These are phyloP conservation scores for Cadophora malorum DNA, from an alignment of 2,329 filamentous ascomycete genomes.

Conservation along the genomic window DNA sequence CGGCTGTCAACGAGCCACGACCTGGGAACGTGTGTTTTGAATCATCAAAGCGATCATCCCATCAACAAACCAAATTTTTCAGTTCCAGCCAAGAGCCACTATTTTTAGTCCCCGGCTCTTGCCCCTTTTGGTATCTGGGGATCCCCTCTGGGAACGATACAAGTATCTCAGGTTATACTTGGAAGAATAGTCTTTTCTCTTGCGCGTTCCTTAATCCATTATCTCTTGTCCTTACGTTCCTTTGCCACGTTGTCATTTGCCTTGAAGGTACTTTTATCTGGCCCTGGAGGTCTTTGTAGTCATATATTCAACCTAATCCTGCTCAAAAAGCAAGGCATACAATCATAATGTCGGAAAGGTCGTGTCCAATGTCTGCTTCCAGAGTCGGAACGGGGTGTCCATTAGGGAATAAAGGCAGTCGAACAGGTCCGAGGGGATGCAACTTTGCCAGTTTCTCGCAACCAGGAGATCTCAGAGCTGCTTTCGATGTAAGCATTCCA, in stretches of 20 bases:
- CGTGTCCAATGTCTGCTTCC: slow-evolving; percentile 33
- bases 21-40: neutral
- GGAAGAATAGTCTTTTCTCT: neutral
- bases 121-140: neutral
- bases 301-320: neutral
- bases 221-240: neutral
- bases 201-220: neutral
- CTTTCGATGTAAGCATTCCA: slow-evolving; percentile 47
- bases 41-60: slow-evolving; percentile 9
- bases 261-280: slow-evolving; percentile 1
- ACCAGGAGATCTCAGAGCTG: slow-evolving; percentile 43
- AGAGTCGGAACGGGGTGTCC: slow-evolving; percentile 32
- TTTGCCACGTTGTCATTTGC: neutral
- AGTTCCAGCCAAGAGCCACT: slow-evolving; percentile 13
- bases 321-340: slow-evolving; percentile 10
- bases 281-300: neutral
- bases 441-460: slow-evolving; percentile 46
- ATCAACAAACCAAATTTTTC: neutral
- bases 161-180: slow-evolving; percentile 3
- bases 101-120: slow-evolving; percentile 4
- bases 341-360: slow-evolving; percentile 36
- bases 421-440: slow-evolving; percentile 45
- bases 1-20: neutral
- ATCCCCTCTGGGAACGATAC: slow-evolving; percentile 1
- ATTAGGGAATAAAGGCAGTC: slow-evolving; percentile 27